Conservation (phyloP, 2,329 filamentous ascomycete species). For the Bipolaris bicolor region DNA sequence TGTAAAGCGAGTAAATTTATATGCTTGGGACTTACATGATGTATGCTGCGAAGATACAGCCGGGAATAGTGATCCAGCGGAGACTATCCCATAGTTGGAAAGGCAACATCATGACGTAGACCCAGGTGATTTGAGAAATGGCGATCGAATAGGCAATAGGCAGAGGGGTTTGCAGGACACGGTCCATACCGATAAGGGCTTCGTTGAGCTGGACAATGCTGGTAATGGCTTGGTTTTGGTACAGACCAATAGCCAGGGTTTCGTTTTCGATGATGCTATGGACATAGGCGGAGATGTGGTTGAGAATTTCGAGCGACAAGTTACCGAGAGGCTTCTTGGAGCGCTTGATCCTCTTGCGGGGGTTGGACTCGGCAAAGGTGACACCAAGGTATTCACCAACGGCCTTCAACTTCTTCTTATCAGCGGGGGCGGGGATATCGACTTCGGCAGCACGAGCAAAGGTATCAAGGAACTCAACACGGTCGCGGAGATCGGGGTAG, state of each 20-base stretch:
- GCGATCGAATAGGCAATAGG: slow-evolving; percentile 84
- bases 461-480: slow-evolving; percentile 75
- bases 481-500: slow-evolving; percentile 73
- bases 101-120: slow-evolving; percentile 79
- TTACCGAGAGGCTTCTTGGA: slow-evolving; percentile 77
- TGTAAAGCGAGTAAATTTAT: no score
- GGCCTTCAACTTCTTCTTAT: slow-evolving; percentile 59
- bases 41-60: slow-evolving; percentile 73
- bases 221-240: slow-evolving; percentile 65
- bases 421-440: slow-evolving; percentile 41
- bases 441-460: slow-evolving; percentile 68
- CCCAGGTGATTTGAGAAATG: slow-evolving; percentile 85
- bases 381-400: slow-evolving; percentile 76
- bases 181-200: slow-evolving; percentile 72
- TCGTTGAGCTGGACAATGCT: slow-evolving; percentile 72
- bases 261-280: slow-evolving; percentile 65
- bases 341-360: slow-evolving; percentile 76
- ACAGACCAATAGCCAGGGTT: slow-evolving; percentile 63
- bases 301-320: slow-evolving; percentile 81
- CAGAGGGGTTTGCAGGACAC: slow-evolving; percentile 80
- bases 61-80: slow-evolving; percentile 78
- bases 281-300: slow-evolving; percentile 70
- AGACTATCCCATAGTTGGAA: slow-evolving; percentile 75
- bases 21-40: slow-evolving; percentile 62
- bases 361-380: slow-evolving; percentile 78